Conservation (phyloP, 305 asterid genomes). For the Fraxinus sp. region DNA sequence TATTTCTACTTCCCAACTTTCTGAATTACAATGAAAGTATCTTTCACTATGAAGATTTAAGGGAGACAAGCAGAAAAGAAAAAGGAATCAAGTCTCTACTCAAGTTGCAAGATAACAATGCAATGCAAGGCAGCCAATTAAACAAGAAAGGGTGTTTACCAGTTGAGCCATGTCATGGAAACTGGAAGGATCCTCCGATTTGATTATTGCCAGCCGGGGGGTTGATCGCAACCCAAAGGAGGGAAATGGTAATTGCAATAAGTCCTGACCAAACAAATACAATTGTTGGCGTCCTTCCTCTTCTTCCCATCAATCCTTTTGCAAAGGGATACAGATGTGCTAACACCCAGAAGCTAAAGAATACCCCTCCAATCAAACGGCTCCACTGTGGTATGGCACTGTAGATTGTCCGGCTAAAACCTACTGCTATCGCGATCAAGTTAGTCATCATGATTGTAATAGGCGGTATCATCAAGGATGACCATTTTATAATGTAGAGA, state of each 20-base stretch:
- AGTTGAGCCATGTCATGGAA: constrained; percentile 37
- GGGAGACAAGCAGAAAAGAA: background rate
- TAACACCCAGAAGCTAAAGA: constrained; percentile 94
- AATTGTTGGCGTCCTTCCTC: constrained; percentile 89
- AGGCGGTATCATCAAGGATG: constrained; percentile 75
- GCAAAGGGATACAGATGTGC: constrained; percentile 90
- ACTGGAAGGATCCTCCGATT: constrained; percentile 91
- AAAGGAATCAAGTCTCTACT: background rate
- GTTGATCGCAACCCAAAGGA: constrained; percentile 84
- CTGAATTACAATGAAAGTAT: constrained; percentile 84
- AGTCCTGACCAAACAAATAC: constrained; percentile 94
- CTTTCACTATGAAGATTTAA: constrained; percentile 25
- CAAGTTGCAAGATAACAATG: background rate
- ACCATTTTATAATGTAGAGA: constrained; percentile 72
- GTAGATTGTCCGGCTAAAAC: constrained; percentile 77
- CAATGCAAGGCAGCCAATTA: background rate
- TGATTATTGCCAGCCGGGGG: constrained; percentile 60
- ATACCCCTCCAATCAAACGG: constrained; percentile 83
- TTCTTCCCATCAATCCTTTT: constrained; percentile 83
- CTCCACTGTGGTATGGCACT: constrained; percentile 92
- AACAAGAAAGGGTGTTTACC: background rate
- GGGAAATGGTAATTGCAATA: constrained; percentile 83
- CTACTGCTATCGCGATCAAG: constrained; percentile 80
- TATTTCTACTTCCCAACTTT: background rate
- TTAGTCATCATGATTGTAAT: constrained; percentile 75